These are phyloP conservation scores for Paxillus rubicundulus DNA, from an alignment of 768 basidiomycete species.

Conservation along the genomic window DNA sequence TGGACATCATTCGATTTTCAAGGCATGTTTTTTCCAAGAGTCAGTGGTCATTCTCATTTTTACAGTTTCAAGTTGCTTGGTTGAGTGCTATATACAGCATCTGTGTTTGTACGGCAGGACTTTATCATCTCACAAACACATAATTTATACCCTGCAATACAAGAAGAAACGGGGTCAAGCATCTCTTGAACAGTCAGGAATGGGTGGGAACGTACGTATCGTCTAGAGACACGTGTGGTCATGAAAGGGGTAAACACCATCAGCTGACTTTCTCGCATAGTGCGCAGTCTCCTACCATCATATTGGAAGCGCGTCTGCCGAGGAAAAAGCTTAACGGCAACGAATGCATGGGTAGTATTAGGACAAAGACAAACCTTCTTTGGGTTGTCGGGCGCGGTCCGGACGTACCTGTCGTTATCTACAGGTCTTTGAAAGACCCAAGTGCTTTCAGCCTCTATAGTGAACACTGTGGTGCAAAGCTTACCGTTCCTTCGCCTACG, in stretches of 20 bases:
- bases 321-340: conserved; percentile 11
- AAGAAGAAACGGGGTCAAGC: conserved; percentile 1
- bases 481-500: conserved; percentile 62
- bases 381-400: conserved; percentile 75
- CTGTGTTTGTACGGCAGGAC: conserved; percentile 19
- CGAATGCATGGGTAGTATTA: not conserved
- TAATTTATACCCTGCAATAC: conserved; percentile 36
- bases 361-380: conserved; percentile 62
- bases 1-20: too few species aligned
- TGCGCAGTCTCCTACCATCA: conserved; percentile 52
- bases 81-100: conserved; percentile 21
- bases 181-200: not conserved
- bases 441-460: conserved; percentile 6
- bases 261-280: conserved; percentile 7
- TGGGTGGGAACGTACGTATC: conserved; percentile 50
- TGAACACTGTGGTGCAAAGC: conserved; percentile 17
- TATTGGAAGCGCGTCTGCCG: conserved; percentile 76
- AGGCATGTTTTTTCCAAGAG: too few species aligned
- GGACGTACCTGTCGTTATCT: conserved; percentile 83
- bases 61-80: not conserved
- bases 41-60: too few species aligned
- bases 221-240: conserved; percentile 35
- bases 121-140: conserved; percentile 2
- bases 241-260: conserved; percentile 11
- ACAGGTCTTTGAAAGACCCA: conserved; percentile 49